Conservation (phyloP, 495 filamentous ascomycete genomes). For the Aspergillus panamensis region DNA sequence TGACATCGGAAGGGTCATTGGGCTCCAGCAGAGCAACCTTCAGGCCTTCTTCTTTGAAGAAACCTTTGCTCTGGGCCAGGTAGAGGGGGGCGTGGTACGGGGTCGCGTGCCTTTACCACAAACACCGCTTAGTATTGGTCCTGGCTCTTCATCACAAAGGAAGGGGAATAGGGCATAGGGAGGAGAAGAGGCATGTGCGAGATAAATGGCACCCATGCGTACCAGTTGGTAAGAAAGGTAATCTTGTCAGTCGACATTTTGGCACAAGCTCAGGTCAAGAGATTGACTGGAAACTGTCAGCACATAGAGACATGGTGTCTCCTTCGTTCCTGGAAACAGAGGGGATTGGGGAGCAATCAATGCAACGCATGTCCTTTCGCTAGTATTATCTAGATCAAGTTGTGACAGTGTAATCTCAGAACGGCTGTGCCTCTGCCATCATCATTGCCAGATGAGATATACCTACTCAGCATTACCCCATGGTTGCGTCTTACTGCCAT, state of each 20-base stretch:
- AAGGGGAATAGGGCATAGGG: no score
- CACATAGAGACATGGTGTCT: constrained; percentile 16
- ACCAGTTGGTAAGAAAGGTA: constrained; percentile 73
- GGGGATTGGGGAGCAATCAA: constrained; percentile 48
- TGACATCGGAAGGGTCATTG: constrained; percentile 68
- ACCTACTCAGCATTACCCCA: not conserved
- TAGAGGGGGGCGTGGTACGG: constrained; percentile 71
- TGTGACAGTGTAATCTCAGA: constrained; percentile 69
- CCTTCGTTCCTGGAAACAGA: constrained; percentile 10
- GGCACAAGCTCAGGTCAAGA: constrained; percentile 34
- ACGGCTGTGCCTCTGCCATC: constrained; percentile 29
- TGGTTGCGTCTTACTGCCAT: not conserved
- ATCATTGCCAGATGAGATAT: not conserved
- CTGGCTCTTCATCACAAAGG: not conserved
- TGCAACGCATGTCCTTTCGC: constrained; percentile 72
- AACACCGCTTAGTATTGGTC: constrained; percentile 27
- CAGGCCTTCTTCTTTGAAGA: constrained; percentile 64
- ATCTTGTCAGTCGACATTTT: constrained; percentile 73
- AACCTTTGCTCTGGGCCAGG: constrained; percentile 66
- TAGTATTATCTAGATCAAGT: constrained; percentile 86
- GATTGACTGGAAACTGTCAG: constrained; percentile 24
- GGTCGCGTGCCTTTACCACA: constrained; percentile 57
- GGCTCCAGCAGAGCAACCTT: constrained; percentile 69
- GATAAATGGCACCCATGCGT: constrained; percentile 18
- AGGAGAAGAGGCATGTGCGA: not conserved